A percentile compares a stretch with the other conserved stretches of the same genome.
phyloP scores from a whole-genome alignment of 2,329 filamentous ascomycete genomes.

The Pseudocercospora cruenta region DNA sequence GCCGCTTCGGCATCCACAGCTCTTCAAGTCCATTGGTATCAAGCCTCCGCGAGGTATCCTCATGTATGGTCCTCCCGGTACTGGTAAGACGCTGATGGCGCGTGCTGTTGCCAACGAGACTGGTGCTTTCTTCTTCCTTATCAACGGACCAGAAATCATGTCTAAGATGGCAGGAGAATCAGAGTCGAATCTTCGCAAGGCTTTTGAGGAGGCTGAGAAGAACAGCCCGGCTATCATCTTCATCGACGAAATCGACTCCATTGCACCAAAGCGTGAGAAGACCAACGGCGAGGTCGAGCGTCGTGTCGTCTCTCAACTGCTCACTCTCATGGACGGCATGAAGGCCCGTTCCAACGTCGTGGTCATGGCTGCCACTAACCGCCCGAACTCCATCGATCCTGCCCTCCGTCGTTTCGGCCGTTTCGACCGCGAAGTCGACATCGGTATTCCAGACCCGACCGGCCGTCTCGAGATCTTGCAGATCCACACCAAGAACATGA shows the following conservation, averaged over 20 bases:
- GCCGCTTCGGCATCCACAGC: constrained; percentile 91
- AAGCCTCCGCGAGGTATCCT: constrained; percentile 98
- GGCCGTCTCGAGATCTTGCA: constrained; percentile 98
- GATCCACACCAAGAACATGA: constrained; percentile 99
- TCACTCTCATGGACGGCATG: constrained; percentile 99
- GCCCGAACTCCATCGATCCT: constrained; percentile 97
- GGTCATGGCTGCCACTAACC: constrained; percentile 98
- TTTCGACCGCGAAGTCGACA: constrained; percentile 98
- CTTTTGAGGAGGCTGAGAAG: constrained; percentile 99
- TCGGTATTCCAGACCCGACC: constrained; percentile 95
- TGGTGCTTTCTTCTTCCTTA: constrained; percentile 98
- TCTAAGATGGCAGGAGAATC: constrained; percentile 99
- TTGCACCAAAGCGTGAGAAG: constrained; percentile 99
- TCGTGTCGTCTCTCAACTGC: constrained; percentile 94
- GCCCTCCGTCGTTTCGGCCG: constrained; percentile 96
- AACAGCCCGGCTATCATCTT: constrained; percentile 99
- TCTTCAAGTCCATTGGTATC: constrained; percentile 99
- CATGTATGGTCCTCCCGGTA: constrained; percentile 91
- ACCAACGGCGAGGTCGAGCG: constrained; percentile 99
- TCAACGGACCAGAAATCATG: constrained; percentile 99
- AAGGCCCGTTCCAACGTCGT: constrained; percentile 98
- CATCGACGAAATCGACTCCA: constrained; percentile 99
- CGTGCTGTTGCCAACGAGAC: constrained; percentile 98
- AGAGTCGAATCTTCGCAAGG: constrained; percentile 95
- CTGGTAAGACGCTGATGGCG: constrained; percentile 99